phyloP scores from a whole-genome alignment of 2,329 filamentous ascomycete genomes.

The Akanthomyces muscarius region DNA sequence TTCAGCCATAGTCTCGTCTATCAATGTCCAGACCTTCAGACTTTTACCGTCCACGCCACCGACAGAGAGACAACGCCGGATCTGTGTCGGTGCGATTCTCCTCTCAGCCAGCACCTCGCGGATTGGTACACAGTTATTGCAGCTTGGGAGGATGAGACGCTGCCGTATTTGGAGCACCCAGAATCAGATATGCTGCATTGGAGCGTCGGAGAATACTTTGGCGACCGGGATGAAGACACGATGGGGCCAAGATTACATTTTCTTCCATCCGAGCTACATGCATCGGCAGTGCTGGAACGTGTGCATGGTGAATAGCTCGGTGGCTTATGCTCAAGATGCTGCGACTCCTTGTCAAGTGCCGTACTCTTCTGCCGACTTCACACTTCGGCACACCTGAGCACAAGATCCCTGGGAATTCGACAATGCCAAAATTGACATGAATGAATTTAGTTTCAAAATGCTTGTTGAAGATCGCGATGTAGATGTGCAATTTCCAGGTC shows the following conservation, averaged over 20 bases:
- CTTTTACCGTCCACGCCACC: constrained; percentile 6
- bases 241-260: constrained; percentile 9
- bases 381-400: no score
- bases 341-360: no score
- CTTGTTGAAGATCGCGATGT: neutral
- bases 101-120: neutral
- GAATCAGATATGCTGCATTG: constrained; percentile 4
- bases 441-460: neutral
- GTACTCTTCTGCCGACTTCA: neutral
- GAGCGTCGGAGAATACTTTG: constrained; percentile 12
- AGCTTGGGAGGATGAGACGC: neutral
- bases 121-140: constrained; percentile 5
- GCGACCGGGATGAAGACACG: constrained; percentile 1
- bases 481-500: neutral
- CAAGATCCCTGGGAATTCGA: neutral
- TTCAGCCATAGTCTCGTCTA: constrained; percentile 8
- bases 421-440: neutral
- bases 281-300: neutral
- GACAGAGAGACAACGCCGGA: constrained; percentile 7
- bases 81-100: constrained; percentile 11
- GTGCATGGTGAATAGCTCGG: neutral
- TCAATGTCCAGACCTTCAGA: constrained; percentile 9
- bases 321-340: neutral
- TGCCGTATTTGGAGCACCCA: constrained; percentile 12
- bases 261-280: neutral